Base-by-base conservation (phyloP, 352 stramenopile genomes). In the Globisporangium carolinianum region DNA sequence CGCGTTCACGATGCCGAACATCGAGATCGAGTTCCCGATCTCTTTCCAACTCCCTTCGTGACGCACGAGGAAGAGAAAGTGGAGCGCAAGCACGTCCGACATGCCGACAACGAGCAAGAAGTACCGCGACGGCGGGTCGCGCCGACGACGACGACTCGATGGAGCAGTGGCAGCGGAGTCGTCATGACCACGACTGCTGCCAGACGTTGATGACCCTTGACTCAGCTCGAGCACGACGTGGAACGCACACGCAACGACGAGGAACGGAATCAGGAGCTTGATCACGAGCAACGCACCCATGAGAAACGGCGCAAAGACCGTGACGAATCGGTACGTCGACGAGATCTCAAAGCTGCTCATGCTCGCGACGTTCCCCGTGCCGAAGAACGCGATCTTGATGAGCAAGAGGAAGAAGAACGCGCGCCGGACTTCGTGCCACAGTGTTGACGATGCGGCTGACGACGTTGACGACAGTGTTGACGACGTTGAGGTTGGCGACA, bases 271-370 rank as follows among this genome's bases (percentile, higher is more conserved):
- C 35, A 94, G 71, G 55, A 91, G 87, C 65, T 91, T 91, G 55
- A 81, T 58, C 17, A 94, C 73, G n/a, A 91, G 66, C 36, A 94
- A 63, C 7, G 74, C 70, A 1, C 84, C 82, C 83, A 94, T 94
- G 32, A 86, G 75, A 54, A 94, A 94, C 0, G 84, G 84, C 7
- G 83, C 63, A 66, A 94, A 94, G 9, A 92, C 78, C 24, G 84
- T 94, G 8, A 89, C 73, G 51, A 94, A 94, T 24, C 83, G 81
- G 53, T 89, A 91, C 9, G 84, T 91, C 8, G 84, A 91, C 53
- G 82, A 92, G 58, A 94, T 85, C 58, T 94, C 79, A 53, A 94
- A 94, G 59, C 74, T 88, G 67, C 82, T 91, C 84, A 94, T 94
- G 58, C 77, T 89, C 9, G 84, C 84, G 41, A 94, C 81, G 58